Evolutionary conservation across 129 eudicot species (phyloP), one percentile per base, ranked within the genome.

Genomic region (Ambrosia trifida): DNA sequence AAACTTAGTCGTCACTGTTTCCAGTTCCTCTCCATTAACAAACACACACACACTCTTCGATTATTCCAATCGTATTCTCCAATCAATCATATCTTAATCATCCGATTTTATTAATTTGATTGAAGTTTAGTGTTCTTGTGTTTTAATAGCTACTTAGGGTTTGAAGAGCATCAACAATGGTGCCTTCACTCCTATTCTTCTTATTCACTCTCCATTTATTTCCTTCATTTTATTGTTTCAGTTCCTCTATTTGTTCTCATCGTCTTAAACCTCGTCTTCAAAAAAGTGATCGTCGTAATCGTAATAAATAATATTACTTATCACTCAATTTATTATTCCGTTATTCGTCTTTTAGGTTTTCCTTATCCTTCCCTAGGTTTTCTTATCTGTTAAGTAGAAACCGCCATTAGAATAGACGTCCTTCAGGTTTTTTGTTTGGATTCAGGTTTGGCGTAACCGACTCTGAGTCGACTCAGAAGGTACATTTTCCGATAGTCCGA

Each of bases 261-360:
- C 96, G 89, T 72, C 78, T 86, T 66, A 91, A 88, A 83, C 88
- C 72, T 81, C 85, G 72, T 74, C 85, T 91, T 68, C 83, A 86
- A 66, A 91, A 88, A 75, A 54, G 89, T 46, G 90, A 91, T 86
- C 92, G 97, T 83, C 97, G 96, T 82, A 96, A 96, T n/a, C n/a
- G n/a, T n/a, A n/a, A n/a, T n/a, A n/a, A n/a, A n/a, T 88, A 88
- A 88, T 83, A 85, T 88, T 91, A 88, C 93, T 86, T 91, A 91
- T 82, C 92, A 52, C 80, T 83, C 57, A 20, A 20, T 45, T 24
- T 24, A 24, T 24, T 24, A 24, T 24, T 24, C 28, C 1, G 28
- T 24, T 24, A 24, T 24, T 24, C 28, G 28, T 24, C 28, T 24
- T 24, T 24, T 24, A 24, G 28, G 28, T 24, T 24, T 24, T 24